phyloP scores from a whole-genome alignment of 495 filamentous ascomycete species.

The Hypoxylon lienhwacheense region DNA sequence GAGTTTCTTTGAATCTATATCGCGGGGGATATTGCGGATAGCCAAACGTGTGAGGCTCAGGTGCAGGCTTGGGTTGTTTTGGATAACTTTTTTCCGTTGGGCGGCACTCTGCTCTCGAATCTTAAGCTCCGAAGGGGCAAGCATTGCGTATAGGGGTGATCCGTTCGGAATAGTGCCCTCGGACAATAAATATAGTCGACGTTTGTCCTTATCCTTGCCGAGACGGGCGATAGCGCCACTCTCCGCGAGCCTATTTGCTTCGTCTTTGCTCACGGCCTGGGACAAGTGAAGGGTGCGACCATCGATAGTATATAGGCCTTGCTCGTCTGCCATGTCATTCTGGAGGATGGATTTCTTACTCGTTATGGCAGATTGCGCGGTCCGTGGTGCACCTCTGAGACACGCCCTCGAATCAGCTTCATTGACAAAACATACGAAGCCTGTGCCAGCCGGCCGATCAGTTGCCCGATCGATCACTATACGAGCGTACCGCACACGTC shows the following conservation, averaged over 20 bases:
- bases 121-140: conserved; percentile 78
- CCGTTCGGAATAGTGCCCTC: conserved; percentile 79
- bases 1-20: conserved; percentile 81
- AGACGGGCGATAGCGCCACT: conserved; percentile 65
- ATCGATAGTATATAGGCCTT: conserved; percentile 84
- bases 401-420: conserved; percentile 71
- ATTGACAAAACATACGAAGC: conserved; percentile 91
- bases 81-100: conserved; percentile 86
- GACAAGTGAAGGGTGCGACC: conserved; percentile 83
- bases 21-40: conserved; percentile 86
- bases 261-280: conserved; percentile 76
- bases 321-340: conserved; percentile 72
- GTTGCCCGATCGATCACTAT: conserved; percentile 84
- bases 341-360: conserved; percentile 79
- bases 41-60: conserved; percentile 91
- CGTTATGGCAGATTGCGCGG: conserved; percentile 46
- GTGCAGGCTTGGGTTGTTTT: conserved; percentile 86
- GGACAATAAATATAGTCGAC: conserved; percentile 83
- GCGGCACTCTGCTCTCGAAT: conserved; percentile 85
- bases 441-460: conserved; percentile 84
- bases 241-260: conserved; percentile 73
- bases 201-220: conserved; percentile 80
- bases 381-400: conserved; percentile 68
- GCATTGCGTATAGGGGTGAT: conserved; percentile 70
- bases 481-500: conserved; percentile 80